Conservation (phyloP, 1,139 yeast genomes). For the Candida sp. region DNA sequence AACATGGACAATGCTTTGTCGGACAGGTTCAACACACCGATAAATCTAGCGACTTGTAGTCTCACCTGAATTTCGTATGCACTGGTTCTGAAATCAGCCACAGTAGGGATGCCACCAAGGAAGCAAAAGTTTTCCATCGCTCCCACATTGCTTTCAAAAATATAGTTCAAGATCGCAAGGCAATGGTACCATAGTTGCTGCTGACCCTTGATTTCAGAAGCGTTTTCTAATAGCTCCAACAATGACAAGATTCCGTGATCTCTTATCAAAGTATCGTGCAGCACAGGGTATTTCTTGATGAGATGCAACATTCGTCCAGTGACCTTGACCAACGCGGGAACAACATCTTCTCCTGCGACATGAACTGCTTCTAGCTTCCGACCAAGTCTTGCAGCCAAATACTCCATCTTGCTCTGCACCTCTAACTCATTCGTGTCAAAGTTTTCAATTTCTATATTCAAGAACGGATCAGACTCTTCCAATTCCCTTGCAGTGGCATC, state of each 20-base stretch:
- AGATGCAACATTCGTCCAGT: constrained; percentile 47
- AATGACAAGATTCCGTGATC: constrained; percentile 55
- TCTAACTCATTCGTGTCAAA: constrained; percentile 50
- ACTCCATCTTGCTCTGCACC: constrained; percentile 48
- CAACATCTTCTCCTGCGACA: constrained; percentile 34
- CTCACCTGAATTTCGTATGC: constrained; percentile 42
- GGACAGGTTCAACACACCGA: constrained; percentile 41
- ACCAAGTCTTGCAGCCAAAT: constrained; percentile 37
- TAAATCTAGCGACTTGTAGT: constrained; percentile 47
- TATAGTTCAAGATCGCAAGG: constrained; percentile 42
- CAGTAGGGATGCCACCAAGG: constrained; percentile 60
- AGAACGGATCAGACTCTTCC: constrained; percentile 44
- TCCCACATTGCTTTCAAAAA: constrained; percentile 37
- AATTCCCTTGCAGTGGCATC: constrained; percentile 7
- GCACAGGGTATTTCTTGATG: constrained; percentile 44
- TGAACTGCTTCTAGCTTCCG: constrained; percentile 35
- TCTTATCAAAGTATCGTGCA: constrained; percentile 47
- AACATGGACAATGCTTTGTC: constrained; percentile 51
- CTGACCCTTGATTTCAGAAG: constrained; percentile 32
- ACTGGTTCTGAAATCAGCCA: constrained; percentile 46
- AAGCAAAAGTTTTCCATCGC: constrained; percentile 56
- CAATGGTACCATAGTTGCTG: constrained; percentile 45
- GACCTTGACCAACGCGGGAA: constrained; percentile 35
- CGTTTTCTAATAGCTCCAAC: constrained; percentile 49
- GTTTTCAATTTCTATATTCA: constrained; percentile 41